Percentiles rank a stretch among this genome's conserved stretches.
phyloP scores from a whole-genome alignment of 768 basidiomycete species.

The Collybia nuda region DNA sequence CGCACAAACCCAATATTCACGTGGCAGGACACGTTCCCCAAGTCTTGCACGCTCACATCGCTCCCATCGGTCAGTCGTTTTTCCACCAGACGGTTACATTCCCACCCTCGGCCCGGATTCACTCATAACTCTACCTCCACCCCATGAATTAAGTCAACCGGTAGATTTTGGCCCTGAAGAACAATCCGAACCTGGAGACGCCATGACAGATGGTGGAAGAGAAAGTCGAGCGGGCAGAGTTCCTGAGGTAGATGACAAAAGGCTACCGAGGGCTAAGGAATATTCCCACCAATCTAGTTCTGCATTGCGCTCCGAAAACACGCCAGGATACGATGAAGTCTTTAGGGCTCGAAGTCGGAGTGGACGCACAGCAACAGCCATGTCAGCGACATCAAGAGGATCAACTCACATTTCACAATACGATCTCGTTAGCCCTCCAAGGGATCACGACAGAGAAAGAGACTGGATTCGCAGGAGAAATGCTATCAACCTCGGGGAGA shows the following conservation, averaged over 20 bases:
- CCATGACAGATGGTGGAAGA: too few species aligned
- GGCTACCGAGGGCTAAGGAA: conserved; percentile 6
- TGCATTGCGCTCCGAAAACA: background rate
- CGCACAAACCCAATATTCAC: background rate
- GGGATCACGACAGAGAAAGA: conserved; percentile 4
- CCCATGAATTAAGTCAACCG: conserved; percentile 41
- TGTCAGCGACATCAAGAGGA: conserved; percentile 25
- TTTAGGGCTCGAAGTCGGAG: conserved; percentile 1
- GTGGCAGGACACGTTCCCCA: conserved; percentile 11
- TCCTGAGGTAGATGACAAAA: background rate
- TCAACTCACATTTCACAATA: conserved; percentile 37
- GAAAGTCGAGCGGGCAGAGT: too few species aligned
- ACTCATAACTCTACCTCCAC: conserved; percentile 47
- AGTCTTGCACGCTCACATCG: conserved; percentile 11
- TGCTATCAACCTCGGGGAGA: background rate
- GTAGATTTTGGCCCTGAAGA: conserved; percentile 1
- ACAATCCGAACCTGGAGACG: background rate
- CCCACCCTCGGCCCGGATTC: conserved; percentile 39
- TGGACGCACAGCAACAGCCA: conserved; percentile 13
- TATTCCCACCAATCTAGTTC: conserved; percentile 1
- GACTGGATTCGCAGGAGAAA: background rate
- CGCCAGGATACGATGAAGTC: conserved; percentile 7
- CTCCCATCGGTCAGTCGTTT: conserved; percentile 22
- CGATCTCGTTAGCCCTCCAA: conserved; percentile 34
- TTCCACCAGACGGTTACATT: conserved; percentile 51